phyloP scores from a whole-genome alignment of 2,329 filamentous ascomycete genomes.

The Sarocladiaceae sp. region DNA sequence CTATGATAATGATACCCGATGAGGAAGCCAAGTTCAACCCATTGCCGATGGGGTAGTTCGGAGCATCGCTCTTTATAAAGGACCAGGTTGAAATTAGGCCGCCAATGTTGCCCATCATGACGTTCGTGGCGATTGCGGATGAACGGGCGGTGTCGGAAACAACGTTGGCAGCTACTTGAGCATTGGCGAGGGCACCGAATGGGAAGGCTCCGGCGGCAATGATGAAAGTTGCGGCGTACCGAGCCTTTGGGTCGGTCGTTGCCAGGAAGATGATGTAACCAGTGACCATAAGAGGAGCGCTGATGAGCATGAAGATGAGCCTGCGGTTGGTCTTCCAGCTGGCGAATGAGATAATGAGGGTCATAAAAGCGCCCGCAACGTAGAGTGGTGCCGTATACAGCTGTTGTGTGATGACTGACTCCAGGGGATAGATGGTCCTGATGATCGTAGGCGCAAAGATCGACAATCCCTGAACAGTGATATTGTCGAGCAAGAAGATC shows the following conservation, averaged over 20 bases:
- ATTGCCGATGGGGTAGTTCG: slow-evolving; percentile 63
- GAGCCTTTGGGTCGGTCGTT: slow-evolving; percentile 40
- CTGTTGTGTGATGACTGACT: slow-evolving; percentile 56
- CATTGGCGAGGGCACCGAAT: slow-evolving; percentile 60
- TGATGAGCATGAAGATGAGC: slow-evolving; percentile 54
- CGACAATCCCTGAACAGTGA: slow-evolving; percentile 66
- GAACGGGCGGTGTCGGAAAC: slow-evolving; percentile 63
- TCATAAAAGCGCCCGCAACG: slow-evolving; percentile 60
- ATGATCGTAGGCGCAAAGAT: slow-evolving; percentile 70
- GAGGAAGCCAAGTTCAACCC: slow-evolving; percentile 55
- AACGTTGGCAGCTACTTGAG: slow-evolving; percentile 63
- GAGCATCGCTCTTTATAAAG: slow-evolving; percentile 55
- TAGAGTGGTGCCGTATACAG: slow-evolving; percentile 67
- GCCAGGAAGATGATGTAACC: slow-evolving; percentile 67
- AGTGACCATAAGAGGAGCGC: slow-evolving; percentile 57
- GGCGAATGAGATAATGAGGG: slow-evolving; percentile 53
- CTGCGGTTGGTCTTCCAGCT: slow-evolving; percentile 55
- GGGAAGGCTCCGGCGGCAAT: slow-evolving; percentile 58
- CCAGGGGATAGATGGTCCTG: slow-evolving; percentile 58
- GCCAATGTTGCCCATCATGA: slow-evolving; percentile 13
- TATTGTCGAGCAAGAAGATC: slow-evolving; percentile 60
- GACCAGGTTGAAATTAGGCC: slow-evolving; percentile 56
- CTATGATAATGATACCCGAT: slow-evolving; percentile 45
- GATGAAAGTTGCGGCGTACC: slow-evolving; percentile 66
- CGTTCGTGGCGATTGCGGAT: slow-evolving; percentile 44